Base-by-base conservation (phyloP, 768 basidiomycete species). In the Dentipellis fragilis region DNA sequence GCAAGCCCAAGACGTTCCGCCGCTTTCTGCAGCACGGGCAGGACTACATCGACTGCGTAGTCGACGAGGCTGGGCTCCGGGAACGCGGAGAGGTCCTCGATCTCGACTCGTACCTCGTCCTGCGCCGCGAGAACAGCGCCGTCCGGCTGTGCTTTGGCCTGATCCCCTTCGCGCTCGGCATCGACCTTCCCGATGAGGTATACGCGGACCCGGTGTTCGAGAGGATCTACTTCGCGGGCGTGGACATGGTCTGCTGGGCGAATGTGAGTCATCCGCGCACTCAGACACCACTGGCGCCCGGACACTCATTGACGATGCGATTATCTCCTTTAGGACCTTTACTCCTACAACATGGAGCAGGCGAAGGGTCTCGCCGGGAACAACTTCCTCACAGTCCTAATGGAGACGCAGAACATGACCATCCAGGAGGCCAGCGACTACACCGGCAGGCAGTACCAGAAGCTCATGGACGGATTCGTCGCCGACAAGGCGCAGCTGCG, bases 261-360 rank as follows among this genome's bases (percentile, higher is more conserved):
- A 87, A 88, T 66, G 85, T 86, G 58, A 67, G 79, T 34, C 39
- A 14, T 49, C 46, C 21, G 19, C 9, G 19, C 23, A 23, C 45
- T n/a, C 8, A 17, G 14, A 17, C 34, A 29, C 6, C n/a, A 6
- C 3, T 29, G 29, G 29, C 29, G 29, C 29, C 29, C 29, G 23
- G 8, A 6, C 10, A 5, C 36, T 22, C 23, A 39, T 49, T 40
- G 60, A 37, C 10, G 16, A 45, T 35, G 46, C 42, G 23, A 8
- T 29, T 16, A 54, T 59, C 50, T 42, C 29, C 47, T 29, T 29
- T 62, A 85, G 84, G 84, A 87, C 58, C 67, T 86, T 14, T 85
- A 84, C 63, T 85, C 83, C 8, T 87, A 86, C 67, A 80, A 84
- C 66, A 80, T 84, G 77, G 85, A 89, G 62, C 81, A 84, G 61